Conservation (phyloP, 164 flowering plant genomes). For the Umbilicus rupestris region DNA sequence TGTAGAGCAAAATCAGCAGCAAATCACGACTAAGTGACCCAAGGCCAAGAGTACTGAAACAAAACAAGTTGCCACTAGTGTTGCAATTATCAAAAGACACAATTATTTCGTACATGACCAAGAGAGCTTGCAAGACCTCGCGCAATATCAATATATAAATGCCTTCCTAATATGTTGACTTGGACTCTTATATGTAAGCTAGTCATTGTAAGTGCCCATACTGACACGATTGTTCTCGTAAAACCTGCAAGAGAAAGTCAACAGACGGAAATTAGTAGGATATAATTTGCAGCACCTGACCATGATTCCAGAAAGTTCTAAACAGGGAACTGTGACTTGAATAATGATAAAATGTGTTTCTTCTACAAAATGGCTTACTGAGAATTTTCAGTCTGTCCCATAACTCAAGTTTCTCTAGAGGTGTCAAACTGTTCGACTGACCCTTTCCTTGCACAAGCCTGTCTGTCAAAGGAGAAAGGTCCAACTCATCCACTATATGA, state of each 20-base stretch:
- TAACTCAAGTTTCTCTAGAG: conserved; percentile 64
- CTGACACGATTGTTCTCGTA: conserved; percentile 58
- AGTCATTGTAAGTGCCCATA: conserved; percentile 71
- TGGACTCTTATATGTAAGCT: conserved; percentile 75
- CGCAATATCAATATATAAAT: conserved; percentile 82
- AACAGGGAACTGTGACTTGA: background rate
- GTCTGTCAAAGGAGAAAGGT: conserved; percentile 46
- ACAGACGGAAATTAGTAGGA: background rate
- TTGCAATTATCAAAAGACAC: background rate
- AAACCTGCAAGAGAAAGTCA: conserved; percentile 44
- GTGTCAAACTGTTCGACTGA: conserved; percentile 44
- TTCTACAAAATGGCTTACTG: conserved; percentile 31
- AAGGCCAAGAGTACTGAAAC: background rate
- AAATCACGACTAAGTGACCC: too few species aligned
- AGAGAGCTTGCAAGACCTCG: conserved; percentile 49
- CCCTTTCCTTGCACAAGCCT: conserved; percentile 61
- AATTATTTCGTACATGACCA: conserved; percentile 34
- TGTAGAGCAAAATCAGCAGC: background rate
- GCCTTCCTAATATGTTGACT: conserved; percentile 89
- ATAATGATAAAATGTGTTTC: background rate
- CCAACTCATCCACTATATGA: conserved; percentile 60
- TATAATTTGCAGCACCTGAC: background rate
- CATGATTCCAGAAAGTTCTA: background rate
- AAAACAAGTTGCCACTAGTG: background rate
- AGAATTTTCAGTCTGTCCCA: conserved; percentile 83